Evolutionary conservation across 495 filamentous ascomycete genomes (phyloP).

Genomic region (Chaetomidium leptoderma): DNA sequence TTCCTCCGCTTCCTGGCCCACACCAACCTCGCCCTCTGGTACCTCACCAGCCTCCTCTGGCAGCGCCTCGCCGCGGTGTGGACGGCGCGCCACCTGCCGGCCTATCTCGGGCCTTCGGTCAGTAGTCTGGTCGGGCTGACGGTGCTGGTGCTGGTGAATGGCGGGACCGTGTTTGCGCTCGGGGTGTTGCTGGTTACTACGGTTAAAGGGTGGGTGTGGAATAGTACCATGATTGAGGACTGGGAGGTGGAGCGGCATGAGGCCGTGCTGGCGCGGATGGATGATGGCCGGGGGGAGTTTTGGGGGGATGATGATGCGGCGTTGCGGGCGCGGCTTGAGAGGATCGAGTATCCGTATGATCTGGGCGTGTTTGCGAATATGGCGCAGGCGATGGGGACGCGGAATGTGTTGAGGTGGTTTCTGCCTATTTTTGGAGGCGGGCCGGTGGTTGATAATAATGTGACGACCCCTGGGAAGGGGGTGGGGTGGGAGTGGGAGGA

Average conservation of each 20-base stretch:
- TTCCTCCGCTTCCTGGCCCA: conserved; percentile 86
- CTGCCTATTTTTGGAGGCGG: conserved; percentile 42
- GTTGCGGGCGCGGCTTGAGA: conserved; percentile 54
- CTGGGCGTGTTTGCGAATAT: conserved; percentile 85
- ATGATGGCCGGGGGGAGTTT: conserved; percentile 44
- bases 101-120: conserved; percentile 73
- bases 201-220: conserved; percentile 39
- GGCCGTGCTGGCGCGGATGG: conserved; percentile 60
- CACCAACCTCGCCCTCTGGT: conserved; percentile 63
- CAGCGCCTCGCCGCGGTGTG: conserved; percentile 60
- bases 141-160: conserved; percentile 56
- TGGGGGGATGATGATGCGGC: conserved; percentile 29
- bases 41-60: conserved; percentile 55
- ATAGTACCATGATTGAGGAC: conserved; percentile 78
- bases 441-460: conserved; percentile 29
- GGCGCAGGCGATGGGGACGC: conserved; percentile 77
- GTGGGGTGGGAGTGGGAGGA: conserved; percentile 67
- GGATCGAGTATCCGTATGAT: conserved; percentile 94
- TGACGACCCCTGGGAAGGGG: conserved; percentile 16
- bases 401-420: conserved; percentile 71
- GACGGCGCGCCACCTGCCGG: conserved; percentile 61
- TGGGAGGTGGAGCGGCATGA: conserved; percentile 93
- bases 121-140: conserved; percentile 62
- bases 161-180: conserved; percentile 61
- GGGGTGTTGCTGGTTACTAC: conserved; percentile 57